These are phyloP conservation scores for Nematodospora anomalae DNA, from an alignment of 1,139 yeast species.

Conservation along the genomic window DNA sequence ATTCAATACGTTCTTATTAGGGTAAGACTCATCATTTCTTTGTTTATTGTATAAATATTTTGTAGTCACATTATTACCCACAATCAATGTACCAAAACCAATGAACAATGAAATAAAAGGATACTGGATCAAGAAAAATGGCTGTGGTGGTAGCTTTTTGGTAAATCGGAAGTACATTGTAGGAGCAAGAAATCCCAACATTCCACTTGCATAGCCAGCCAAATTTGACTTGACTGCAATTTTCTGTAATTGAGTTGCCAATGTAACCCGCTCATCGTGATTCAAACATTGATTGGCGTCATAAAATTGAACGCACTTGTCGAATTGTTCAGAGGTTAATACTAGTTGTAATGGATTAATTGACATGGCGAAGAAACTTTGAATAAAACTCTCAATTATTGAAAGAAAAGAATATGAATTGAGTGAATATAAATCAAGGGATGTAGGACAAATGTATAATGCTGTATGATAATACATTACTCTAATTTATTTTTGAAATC, in stretches of 20 bases:
- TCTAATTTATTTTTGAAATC: too few species aligned
- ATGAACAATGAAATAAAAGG: slow-evolving; percentile 37
- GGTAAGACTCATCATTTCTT: slow-evolving; percentile 4
- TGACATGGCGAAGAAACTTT: slow-evolving; percentile 1
- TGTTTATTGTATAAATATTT: slow-evolving; percentile 25
- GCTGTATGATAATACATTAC: too few species aligned
- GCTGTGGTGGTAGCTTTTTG: slow-evolving; percentile 9
- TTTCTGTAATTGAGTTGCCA: slow-evolving; percentile 32
- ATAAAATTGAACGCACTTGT: slow-evolving; percentile 40
- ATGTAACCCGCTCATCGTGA: slow-evolving; percentile 29
- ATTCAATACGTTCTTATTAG: slow-evolving; percentile 14
- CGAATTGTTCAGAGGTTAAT: slow-evolving; percentile 30
- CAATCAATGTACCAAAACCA: slow-evolving; percentile 28
- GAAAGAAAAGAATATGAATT: slow-evolving; percentile 1
- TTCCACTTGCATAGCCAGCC: slow-evolving; percentile 27
- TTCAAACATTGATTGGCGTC: slow-evolving; percentile 42
- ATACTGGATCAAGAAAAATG: slow-evolving; percentile 21
- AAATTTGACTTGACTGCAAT: slow-evolving; percentile 28
- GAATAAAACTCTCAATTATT: background rate
- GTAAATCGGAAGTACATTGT: slow-evolving; percentile 21
- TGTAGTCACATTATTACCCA: slow-evolving; percentile 26
- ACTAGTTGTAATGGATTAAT: slow-evolving; percentile 14
- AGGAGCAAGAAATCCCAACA: slow-evolving; percentile 28
- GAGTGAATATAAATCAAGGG: background rate
- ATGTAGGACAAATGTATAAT: background rate